Percentiles rank a stretch among this genome's conserved stretches.
Evolutionary conservation across 805 yeast genomes (phyloP).

Genomic region (Hanseniaspora vineae): DNA sequence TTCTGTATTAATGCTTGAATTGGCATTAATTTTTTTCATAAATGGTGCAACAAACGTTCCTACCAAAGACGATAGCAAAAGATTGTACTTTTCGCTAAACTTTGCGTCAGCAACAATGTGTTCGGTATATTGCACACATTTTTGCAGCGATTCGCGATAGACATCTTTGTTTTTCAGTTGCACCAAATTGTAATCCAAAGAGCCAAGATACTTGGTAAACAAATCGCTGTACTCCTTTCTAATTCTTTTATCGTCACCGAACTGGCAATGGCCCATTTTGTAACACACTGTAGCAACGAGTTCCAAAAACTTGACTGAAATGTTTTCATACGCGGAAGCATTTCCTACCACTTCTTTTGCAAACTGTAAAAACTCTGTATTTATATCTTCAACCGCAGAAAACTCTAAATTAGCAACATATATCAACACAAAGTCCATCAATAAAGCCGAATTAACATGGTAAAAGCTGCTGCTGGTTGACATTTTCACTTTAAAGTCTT

Average conservation of each 20-base stretch:
- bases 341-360: slow-evolving; percentile 45
- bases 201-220: slow-evolving; percentile 25
- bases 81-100: slow-evolving; percentile 40
- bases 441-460: slow-evolving; percentile 23
- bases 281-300: slow-evolving; percentile 38
- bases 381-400: slow-evolving; percentile 72
- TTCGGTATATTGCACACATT: slow-evolving; percentile 10
- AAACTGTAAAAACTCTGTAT: slow-evolving; percentile 44
- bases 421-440: slow-evolving; percentile 41
- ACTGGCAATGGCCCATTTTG: slow-evolving; percentile 45
- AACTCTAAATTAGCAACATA: slow-evolving; percentile 58
- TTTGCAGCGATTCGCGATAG: slow-evolving; percentile 8
- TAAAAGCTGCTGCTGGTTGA: slow-evolving; percentile 38
- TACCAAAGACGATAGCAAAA: slow-evolving; percentile 38
- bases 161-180: slow-evolving; percentile 7
- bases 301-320: slow-evolving; percentile 41
- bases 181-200: slow-evolving; percentile 11
- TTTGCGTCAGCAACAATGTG: slow-evolving; percentile 15
- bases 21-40: slow-evolving; percentile 29
- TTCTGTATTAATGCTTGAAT: no score
- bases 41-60: slow-evolving; percentile 41
- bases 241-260: slow-evolving; percentile 47
- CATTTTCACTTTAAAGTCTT: slow-evolving; percentile 10
- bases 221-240: slow-evolving; percentile 42
- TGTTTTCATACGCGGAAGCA: slow-evolving; percentile 31